Percentiles rank a stretch among this genome's conserved stretches.
phyloP scores from a whole-genome alignment of 192 early-diverging fungal genomes.

The Rhizophagus clarus region DNA sequence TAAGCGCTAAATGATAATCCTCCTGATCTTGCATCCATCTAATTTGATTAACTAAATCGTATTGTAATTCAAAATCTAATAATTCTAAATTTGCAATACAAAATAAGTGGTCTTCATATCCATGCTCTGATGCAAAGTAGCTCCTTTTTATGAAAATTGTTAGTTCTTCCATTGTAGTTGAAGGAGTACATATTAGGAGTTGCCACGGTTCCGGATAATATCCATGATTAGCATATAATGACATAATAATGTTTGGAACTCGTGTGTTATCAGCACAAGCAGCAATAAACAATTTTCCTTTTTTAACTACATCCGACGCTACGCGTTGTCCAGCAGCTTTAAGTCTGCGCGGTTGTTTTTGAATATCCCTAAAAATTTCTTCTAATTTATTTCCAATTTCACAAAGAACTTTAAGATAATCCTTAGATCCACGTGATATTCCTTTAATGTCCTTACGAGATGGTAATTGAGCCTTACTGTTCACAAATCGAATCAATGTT shows the following conservation, averaged over 20 bases:
- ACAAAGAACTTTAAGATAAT: not conserved
- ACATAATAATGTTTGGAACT: slow-evolving; percentile 28
- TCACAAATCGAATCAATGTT: not conserved
- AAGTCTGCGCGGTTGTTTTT: not conserved
- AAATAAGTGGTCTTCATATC: slow-evolving; percentile 27
- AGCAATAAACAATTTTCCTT: slow-evolving; percentile 30
- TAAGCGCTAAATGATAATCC: not conserved
- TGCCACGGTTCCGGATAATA: slow-evolving; percentile 31
- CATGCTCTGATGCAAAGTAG: slow-evolving; percentile 14
- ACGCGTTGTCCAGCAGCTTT: not conserved
- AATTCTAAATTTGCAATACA: slow-evolving; percentile 31
- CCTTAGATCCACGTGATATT: not conserved
- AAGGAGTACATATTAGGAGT: slow-evolving; percentile 26
- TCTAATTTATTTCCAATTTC: not conserved
- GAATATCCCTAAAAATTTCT: not conserved
- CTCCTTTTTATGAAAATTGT: slow-evolving; percentile 24
- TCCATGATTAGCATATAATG: slow-evolving; percentile 30
- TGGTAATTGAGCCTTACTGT: not conserved
- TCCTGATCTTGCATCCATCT: not conserved
- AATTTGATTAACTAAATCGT: slow-evolving; percentile 24
- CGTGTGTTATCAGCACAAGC: slow-evolving; percentile 3
- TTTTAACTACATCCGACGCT: slow-evolving; percentile 15
- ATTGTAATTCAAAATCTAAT: slow-evolving; percentile 28
- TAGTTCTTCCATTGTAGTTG: slow-evolving; percentile 31
- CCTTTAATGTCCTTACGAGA: not conserved